phyloP scores from a whole-genome alignment of 345 rosid species.

The Eucalyptus shirleyi region DNA sequence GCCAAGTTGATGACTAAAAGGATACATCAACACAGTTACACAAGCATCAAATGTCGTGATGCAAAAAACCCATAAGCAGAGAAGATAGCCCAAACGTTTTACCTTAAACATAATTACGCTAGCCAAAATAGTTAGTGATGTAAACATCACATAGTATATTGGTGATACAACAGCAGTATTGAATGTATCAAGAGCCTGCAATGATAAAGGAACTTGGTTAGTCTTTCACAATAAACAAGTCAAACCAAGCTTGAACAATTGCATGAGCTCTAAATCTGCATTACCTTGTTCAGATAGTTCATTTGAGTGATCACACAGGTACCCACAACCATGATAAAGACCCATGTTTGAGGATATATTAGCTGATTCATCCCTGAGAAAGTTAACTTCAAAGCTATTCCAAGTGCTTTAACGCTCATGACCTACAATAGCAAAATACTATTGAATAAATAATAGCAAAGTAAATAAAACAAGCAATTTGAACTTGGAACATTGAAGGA shows the following conservation, averaged over 20 bases:
- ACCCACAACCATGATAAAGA: conserved; percentile 44
- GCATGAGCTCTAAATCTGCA: not conserved
- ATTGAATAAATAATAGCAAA: not conserved
- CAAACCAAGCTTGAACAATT: not conserved
- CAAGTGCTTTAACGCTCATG: conserved; percentile 76
- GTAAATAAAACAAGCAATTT: not conserved
- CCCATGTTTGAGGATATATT: conserved; percentile 65
- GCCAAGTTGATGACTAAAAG: not conserved
- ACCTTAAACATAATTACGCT: conserved; percentile 96
- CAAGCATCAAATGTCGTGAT: not conserved
- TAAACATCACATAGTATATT: conserved; percentile 85
- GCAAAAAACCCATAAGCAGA: not conserved
- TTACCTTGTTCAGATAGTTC: conserved; percentile 73
- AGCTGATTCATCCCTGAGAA: conserved; percentile 66
- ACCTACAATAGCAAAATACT: conserved; percentile 23
- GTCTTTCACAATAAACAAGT: not conserved
- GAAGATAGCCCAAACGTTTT: not conserved
- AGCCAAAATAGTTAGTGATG: conserved; percentile 75
- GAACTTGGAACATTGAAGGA: not conserved
- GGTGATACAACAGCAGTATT: conserved; percentile 91
- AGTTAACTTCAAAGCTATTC: conserved; percentile 66
- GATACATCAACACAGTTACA: not conserved
- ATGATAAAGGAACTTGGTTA: not conserved
- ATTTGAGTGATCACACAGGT: conserved; percentile 60
- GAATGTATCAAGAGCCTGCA: conserved; percentile 94